Conservation (phyloP, 495 filamentous ascomycete genomes). For the Monascus purpureus region DNA sequence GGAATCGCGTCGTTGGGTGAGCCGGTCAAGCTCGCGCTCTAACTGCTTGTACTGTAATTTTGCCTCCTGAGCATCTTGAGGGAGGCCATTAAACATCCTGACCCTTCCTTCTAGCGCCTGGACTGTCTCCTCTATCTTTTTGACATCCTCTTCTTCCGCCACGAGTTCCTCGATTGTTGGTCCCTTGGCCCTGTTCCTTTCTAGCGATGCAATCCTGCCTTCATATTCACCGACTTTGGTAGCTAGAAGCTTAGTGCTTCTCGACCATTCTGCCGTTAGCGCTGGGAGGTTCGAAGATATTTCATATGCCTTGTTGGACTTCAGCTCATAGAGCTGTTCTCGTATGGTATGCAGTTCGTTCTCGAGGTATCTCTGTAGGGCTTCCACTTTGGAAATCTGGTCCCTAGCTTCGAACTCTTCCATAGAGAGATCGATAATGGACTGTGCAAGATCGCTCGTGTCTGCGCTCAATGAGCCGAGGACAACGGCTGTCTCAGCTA, state of each 20-base stretch:
- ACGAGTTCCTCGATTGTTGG: slow-evolving; percentile 37
- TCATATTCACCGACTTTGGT: slow-evolving; percentile 44
- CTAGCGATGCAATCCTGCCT: slow-evolving; percentile 30
- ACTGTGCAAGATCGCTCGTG: slow-evolving; percentile 21
- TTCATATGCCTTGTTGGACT: slow-evolving; percentile 33
- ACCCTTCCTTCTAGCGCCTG: slow-evolving; percentile 39
- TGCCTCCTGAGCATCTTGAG: slow-evolving; percentile 53
- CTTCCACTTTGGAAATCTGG: slow-evolving; percentile 42
- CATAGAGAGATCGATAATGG: slow-evolving; percentile 27
- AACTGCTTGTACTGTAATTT: slow-evolving; percentile 49
- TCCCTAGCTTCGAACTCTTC: slow-evolving; percentile 26
- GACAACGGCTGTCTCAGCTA: slow-evolving; percentile 20
- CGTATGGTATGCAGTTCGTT: slow-evolving; percentile 24
- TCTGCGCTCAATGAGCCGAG: slow-evolving; percentile 22
- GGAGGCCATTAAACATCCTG: slow-evolving; percentile 50
- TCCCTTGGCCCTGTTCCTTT: slow-evolving; percentile 20
- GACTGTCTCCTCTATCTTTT: slow-evolving; percentile 20
- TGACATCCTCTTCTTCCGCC: slow-evolving; percentile 28
- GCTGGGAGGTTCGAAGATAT: slow-evolving; percentile 36
- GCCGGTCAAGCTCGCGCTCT: slow-evolving; percentile 41
- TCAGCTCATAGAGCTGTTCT: slow-evolving; percentile 23
- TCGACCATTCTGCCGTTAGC: slow-evolving; percentile 47
- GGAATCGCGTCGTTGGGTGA: slow-evolving; percentile 46
- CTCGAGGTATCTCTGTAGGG: slow-evolving; percentile 31
- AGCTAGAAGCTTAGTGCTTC: slow-evolving; percentile 43